Conservation (phyloP, 2,329 filamentous ascomycete species). For the Talaromyces sp. region DNA sequence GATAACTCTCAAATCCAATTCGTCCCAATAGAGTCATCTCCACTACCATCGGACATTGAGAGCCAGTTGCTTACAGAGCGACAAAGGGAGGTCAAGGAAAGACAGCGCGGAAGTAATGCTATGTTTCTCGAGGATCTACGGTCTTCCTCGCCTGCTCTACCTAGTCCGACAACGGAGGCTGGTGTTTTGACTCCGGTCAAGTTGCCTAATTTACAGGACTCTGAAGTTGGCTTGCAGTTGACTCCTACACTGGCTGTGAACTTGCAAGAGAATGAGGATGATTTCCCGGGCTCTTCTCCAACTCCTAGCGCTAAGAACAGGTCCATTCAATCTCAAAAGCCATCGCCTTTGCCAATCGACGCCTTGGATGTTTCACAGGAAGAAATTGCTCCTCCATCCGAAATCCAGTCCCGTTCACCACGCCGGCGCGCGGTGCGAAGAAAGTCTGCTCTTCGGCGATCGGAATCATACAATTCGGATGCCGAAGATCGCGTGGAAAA, state of each 20-base stretch:
- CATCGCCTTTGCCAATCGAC: constrained; percentile 29
- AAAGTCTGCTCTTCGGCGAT: not conserved
- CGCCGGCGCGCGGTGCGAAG: not conserved
- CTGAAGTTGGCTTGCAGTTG: constrained; percentile 20
- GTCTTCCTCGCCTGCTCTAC: constrained; percentile 37
- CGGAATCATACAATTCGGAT: not conserved
- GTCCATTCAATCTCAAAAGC: constrained; percentile 22
- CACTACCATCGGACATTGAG: constrained; percentile 44
- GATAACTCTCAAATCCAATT: constrained; percentile 80
- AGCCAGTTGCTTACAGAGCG: constrained; percentile 73
- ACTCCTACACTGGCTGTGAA: constrained; percentile 40
- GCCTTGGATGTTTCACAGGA: constrained; percentile 15
- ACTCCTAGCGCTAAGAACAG: constrained; percentile 40
- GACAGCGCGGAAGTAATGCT: constrained; percentile 59
- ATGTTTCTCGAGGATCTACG: constrained; percentile 63
- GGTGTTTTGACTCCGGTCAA: constrained; percentile 23
- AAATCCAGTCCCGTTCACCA: not conserved
- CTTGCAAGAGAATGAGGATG: constrained; percentile 35
- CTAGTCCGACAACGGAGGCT: constrained; percentile 15
- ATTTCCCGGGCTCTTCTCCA: constrained; percentile 47
- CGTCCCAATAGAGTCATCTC: constrained; percentile 59
- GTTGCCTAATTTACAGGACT: constrained; percentile 20
- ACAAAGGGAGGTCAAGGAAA: constrained; percentile 70
- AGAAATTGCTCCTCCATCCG: constrained; percentile 29
- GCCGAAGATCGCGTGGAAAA: not conserved